Percentiles rank a stretch among this genome's conserved stretches.
phyloP scores from a whole-genome alignment of 169 alveolate genomes.

The Perkinsus chesapeaki region DNA sequence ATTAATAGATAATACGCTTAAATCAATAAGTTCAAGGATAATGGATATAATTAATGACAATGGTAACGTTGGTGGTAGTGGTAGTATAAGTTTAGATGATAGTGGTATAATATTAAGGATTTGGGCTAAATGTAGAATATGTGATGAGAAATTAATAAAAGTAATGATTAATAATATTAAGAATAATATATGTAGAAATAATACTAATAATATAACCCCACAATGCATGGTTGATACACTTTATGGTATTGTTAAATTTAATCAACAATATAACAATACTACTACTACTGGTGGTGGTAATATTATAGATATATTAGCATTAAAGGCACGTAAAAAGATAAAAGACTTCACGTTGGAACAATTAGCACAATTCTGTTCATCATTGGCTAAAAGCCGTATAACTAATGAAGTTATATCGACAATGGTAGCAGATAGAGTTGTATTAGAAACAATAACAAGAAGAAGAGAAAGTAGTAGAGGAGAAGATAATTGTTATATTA shows the following conservation, averaged over 20 bases:
- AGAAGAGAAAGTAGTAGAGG: no score
- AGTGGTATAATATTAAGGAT: not conserved
- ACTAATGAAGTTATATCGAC: not conserved
- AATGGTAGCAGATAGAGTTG: not conserved
- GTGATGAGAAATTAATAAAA: not conserved
- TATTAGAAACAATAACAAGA: not conserved
- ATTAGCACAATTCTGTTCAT: not conserved
- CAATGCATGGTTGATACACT: not conserved
- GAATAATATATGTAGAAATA: not conserved
- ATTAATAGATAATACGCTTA: not conserved
- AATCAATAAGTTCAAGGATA: not conserved
- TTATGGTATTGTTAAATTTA: not conserved
- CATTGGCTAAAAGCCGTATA: not conserved
- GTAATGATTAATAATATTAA: not conserved
- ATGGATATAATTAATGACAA: not conserved
- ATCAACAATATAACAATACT: not conserved
- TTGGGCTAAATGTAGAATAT: not conserved
- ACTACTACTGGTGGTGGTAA: not conserved
- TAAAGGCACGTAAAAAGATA: not conserved
- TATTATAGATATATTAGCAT: not conserved
- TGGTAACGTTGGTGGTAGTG: not conserved
- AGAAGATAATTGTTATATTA: not conserved
- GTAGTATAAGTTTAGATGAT: not conserved
- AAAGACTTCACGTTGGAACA: not conserved
- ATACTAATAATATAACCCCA: not conserved